Percentiles rank a stretch among this genome's conserved stretches.
These are phyloP conservation scores for Bimuria novae-zelandiae DNA, from an alignment of 2,329 filamentous ascomycete genomes.

Conservation along the genomic window DNA sequence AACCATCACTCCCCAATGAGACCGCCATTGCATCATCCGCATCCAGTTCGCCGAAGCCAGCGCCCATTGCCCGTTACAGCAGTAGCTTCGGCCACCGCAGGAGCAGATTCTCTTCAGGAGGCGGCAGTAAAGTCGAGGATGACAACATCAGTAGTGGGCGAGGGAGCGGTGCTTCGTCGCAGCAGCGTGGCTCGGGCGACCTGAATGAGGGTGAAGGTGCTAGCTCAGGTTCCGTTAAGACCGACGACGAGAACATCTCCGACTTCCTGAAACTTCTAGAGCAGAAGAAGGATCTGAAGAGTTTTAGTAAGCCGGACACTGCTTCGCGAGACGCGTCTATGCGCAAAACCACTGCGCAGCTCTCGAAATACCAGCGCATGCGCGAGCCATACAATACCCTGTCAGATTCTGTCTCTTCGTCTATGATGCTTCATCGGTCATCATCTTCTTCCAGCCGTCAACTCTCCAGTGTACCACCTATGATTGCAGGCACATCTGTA, in stretches of 20 bases:
- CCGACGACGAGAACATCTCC: slow-evolving; percentile 90
- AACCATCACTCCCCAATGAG: slow-evolving; percentile 66
- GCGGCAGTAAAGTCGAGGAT: slow-evolving; percentile 71
- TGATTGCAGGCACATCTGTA: slow-evolving; percentile 68
- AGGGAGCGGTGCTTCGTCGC: slow-evolving; percentile 72
- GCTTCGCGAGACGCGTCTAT: slow-evolving; percentile 67
- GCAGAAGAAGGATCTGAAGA: slow-evolving; percentile 81
- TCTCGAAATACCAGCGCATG: slow-evolving; percentile 87
- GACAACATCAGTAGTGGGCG: slow-evolving; percentile 81
- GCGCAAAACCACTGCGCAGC: slow-evolving; percentile 75
- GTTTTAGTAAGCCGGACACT: slow-evolving; percentile 70
- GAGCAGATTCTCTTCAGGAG: slow-evolving; percentile 75
- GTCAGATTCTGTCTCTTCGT: slow-evolving; percentile 92
- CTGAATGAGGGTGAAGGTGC: slow-evolving; percentile 71
- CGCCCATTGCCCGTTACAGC: slow-evolving; percentile 81
- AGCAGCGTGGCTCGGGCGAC: slow-evolving; percentile 76
- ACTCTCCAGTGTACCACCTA: slow-evolving; percentile 65
- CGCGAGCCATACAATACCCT: slow-evolving; percentile 85
- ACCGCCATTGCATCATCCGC: slow-evolving; percentile 67
- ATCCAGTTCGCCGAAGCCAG: slow-evolving; percentile 77
- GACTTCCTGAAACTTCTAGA: slow-evolving; percentile 91
- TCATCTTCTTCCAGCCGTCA: slow-evolving; percentile 79
- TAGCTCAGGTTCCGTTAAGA: slow-evolving; percentile 68
- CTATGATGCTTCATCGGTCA: slow-evolving; percentile 80
- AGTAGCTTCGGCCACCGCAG: slow-evolving; percentile 92